Conservation (phyloP, 1,284 basidiomycete genomes). For the Hemileia vastatrix region DNA sequence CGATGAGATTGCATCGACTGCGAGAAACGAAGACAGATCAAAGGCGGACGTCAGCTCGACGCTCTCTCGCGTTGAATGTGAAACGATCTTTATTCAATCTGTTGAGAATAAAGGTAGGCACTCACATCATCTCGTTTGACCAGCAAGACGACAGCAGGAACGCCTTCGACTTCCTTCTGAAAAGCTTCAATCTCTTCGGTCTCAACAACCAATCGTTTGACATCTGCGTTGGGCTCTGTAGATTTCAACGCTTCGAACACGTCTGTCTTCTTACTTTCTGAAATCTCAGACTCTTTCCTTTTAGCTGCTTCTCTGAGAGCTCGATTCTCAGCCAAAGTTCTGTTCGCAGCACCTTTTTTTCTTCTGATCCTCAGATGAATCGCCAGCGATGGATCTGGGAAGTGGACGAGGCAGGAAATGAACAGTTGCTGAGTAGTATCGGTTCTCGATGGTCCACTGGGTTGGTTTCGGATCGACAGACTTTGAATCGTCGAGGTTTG, state of each 20-base stretch:
- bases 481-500: background rate
- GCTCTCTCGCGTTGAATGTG: background rate
- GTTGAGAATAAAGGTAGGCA: background rate
- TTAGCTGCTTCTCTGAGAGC: conserved; percentile 2
- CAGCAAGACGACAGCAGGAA: conserved; percentile 18
- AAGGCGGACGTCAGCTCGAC: background rate
- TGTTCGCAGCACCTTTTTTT: background rate
- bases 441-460: background rate
- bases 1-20: background rate
- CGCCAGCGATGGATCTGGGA: background rate
- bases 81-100: background rate
- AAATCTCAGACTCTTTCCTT: background rate
- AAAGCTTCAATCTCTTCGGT: background rate
- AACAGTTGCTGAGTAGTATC: background rate
- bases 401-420: background rate
- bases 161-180: conserved; percentile 1
- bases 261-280: background rate
- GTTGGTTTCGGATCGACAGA: background rate
- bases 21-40: background rate
- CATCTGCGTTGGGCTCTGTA: background rate
- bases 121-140: conserved; percentile 11
- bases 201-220: background rate
- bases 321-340: background rate
- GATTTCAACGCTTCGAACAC: conserved; percentile 10
- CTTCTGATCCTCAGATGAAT: background rate